Evolutionary conservation across 805 yeast species (phyloP), one percentile per base, ranked within the genome.

Genomic region (Kurtzmaniella fragi): DNA sequence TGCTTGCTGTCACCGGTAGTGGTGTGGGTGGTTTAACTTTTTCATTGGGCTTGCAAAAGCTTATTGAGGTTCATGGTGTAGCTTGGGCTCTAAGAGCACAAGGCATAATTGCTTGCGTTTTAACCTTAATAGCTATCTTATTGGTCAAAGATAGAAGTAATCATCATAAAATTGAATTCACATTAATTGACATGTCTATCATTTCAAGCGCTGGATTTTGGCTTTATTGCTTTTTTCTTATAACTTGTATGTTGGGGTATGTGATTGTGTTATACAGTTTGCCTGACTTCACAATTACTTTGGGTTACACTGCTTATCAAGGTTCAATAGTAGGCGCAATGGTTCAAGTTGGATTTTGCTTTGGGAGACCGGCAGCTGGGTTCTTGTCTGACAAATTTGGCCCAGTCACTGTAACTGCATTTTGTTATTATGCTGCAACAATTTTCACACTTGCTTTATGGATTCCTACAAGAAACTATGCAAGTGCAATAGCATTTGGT

Each of bases 271-370:
- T 77, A 53, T 77, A 76, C 53, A 68, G 71, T 35, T 53, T 78
- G 44, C 74, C 78, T n/a, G 78, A 77, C 46, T 76, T 74, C 46
- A 73, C 82, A n/a, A 59, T 67, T 7, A 70, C 80, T 2, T 42
- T 78, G 38, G 84, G 84, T 1, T 78, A 75, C 46, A 40, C 67
- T 2, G 53, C 72, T 0, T 46, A 59, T 10, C 73, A 78, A 38
- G 80, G 80, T 4, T 69, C 82, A 1, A 57, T 70, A 26, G 79
- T 75, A 9, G 59, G 78, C 1, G 73, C 80, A 17, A 71, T 77
- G 78, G 59, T 74, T n/a, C 70, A 78, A 27, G 73, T 73, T 11
- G 82, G 82, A 2, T 70, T 69, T 8, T 53, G 71, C 6, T 43
- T 64, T 36, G 79, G 79, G 4, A 59, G 84, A 42, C 83, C 84